Evolutionary conservation across 352 stramenopile species (phyloP).

Genomic region (Hyaloperonospora brassicae): DNA sequence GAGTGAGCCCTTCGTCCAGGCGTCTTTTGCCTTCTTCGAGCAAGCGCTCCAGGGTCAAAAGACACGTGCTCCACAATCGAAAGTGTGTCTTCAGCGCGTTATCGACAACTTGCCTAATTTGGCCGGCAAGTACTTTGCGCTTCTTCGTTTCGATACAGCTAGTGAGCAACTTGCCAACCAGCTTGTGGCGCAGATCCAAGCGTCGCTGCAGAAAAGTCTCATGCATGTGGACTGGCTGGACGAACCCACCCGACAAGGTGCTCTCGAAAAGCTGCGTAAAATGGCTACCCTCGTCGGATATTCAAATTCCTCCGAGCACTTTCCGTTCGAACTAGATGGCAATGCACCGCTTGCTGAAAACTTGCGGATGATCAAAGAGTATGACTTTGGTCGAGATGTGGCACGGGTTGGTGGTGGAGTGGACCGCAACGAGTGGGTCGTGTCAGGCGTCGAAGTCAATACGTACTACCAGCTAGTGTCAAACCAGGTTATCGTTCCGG

Average conservation of each 20-base stretch:
- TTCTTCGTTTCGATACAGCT: conserved; percentile 80
- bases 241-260: conserved; percentile 61
- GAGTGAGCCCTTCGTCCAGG: conserved; percentile 73
- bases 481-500: conserved; percentile 94
- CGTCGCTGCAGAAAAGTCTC: conserved; percentile 66
- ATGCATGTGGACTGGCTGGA: conserved; percentile 66
- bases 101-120: conserved; percentile 45
- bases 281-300: conserved; percentile 70
- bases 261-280: conserved; percentile 85
- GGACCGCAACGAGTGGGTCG: conserved; percentile 75
- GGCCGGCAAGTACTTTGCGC: conserved; percentile 88
- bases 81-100: conserved; percentile 72
- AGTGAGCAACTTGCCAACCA: conserved; percentile 73
- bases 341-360: no score
- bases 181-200: conserved; percentile 83
- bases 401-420: conserved; percentile 36
- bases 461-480: conserved; percentile 67
- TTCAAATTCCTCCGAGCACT: conserved; percentile 22
- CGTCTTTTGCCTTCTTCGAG: conserved; percentile 87
- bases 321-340: no score
- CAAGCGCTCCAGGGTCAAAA: conserved; percentile 72
- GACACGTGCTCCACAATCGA: conserved; percentile 83
- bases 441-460: conserved; percentile 91
- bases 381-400: conserved; percentile 40
- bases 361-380: conserved; percentile 34